These are phyloP conservation scores for Monilinia vaccinii-corymbosi DNA, from an alignment of 2,329 filamentous ascomycete genomes.

Conservation along the genomic window DNA sequence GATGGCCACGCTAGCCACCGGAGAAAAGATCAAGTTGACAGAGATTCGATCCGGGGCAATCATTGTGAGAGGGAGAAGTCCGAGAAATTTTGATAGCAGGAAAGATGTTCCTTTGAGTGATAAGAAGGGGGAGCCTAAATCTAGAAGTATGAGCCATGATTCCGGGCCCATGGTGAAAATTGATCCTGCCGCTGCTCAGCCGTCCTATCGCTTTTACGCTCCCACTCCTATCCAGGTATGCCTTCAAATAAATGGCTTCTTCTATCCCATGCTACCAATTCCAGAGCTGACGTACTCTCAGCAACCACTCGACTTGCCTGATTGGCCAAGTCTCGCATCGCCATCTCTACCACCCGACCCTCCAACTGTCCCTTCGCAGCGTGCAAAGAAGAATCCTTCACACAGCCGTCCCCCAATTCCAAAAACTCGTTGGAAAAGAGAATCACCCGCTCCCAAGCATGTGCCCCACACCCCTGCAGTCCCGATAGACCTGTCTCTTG, in stretches of 20 bases:
- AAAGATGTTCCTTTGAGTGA: slow-evolving; percentile 66
- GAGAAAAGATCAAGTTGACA: slow-evolving; percentile 63
- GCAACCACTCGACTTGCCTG: slow-evolving; percentile 25
- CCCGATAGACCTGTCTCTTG: slow-evolving; percentile 27
- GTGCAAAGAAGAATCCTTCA: slow-evolving; percentile 18
- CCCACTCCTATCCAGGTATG: slow-evolving; percentile 24
- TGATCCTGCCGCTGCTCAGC: slow-evolving; percentile 21
- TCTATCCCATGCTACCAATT: too few species aligned
- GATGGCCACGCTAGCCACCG: slow-evolving; percentile 59
- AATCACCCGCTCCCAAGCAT: slow-evolving; percentile 8
- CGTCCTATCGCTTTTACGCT: slow-evolving; percentile 24
- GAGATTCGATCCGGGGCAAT: slow-evolving; percentile 89
- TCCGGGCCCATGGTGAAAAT: slow-evolving; percentile 20
- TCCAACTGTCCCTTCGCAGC: slow-evolving; percentile 9
- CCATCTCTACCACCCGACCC: slow-evolving; percentile 12
- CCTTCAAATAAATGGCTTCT: neutral
- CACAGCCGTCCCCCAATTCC: slow-evolving; percentile 24
- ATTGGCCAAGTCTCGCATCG: slow-evolving; percentile 18
- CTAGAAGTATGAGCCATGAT: slow-evolving; percentile 20
- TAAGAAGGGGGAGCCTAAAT: slow-evolving; percentile 25
- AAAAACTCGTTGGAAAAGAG: slow-evolving; percentile 28
- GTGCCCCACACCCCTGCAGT: slow-evolving; percentile 13
- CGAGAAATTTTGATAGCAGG: slow-evolving; percentile 84
- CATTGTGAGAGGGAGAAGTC: slow-evolving; percentile 86
- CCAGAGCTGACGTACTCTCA: slow-evolving; percentile 6